Percentiles rank a stretch among this genome's conserved stretches.
phyloP scores from a whole-genome alignment of 2,329 filamentous ascomycete genomes.

The Helotiales sp. region DNA sequence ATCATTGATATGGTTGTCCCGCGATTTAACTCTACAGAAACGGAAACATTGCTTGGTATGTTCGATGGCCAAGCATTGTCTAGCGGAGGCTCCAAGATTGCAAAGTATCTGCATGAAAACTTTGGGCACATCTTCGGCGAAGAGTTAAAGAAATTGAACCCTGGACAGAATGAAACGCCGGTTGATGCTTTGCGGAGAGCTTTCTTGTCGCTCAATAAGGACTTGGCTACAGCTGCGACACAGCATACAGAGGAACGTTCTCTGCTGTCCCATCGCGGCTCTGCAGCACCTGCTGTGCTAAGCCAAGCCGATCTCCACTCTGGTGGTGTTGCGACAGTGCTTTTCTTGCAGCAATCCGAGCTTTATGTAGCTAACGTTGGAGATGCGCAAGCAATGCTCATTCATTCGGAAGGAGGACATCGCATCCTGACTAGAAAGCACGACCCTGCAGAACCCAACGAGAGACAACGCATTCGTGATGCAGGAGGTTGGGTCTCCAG shows the following conservation, averaged over 20 bases:
- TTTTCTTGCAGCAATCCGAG: constrained; percentile 87
- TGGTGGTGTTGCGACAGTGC: constrained; percentile 87
- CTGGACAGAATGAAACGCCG: constrained; percentile 69
- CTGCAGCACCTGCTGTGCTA: constrained; percentile 71
- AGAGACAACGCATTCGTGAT: constrained; percentile 87
- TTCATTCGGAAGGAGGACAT: constrained; percentile 83
- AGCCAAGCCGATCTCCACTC: constrained; percentile 87
- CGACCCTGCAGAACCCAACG: constrained; percentile 82
- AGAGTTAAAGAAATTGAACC: constrained; percentile 75
- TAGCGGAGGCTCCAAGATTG: constrained; percentile 89
- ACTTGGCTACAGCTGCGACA: constrained; percentile 81
- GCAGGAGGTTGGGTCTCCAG: constrained; percentile 95
- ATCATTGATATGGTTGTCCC: constrained; percentile 95
- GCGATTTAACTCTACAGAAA: constrained; percentile 84
- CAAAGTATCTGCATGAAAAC: constrained; percentile 95
- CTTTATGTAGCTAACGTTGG: constrained; percentile 94
- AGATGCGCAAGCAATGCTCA: constrained; percentile 92
- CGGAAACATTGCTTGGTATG: constrained; percentile 88
- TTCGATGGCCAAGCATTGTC: constrained; percentile 93
- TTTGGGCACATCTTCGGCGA: constrained; percentile 82
- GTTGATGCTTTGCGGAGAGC: constrained; percentile 81
- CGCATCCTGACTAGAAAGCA: constrained; percentile 87
- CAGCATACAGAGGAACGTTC: constrained; percentile 77
- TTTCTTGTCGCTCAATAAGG: constrained; percentile 90
- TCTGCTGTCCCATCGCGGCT: constrained; percentile 66